phyloP scores from a whole-genome alignment of 2,329 filamentous ascomycete genomes.

The Cryphonectria carpinicola region DNA sequence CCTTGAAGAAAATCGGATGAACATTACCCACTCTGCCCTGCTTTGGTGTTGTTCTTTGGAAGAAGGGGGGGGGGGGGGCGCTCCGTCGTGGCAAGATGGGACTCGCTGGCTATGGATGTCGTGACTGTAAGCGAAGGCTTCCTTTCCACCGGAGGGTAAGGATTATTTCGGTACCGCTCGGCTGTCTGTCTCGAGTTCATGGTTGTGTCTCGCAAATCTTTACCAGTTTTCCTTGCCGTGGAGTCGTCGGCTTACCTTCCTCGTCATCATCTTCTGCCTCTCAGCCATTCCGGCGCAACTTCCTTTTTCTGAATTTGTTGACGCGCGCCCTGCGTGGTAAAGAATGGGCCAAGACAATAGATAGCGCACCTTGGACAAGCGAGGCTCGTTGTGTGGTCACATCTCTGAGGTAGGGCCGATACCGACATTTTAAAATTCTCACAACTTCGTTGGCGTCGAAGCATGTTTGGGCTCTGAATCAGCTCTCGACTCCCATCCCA shows the following conservation, averaged over 20 bases:
- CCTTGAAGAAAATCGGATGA: background rate
- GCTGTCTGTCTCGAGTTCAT: background rate
- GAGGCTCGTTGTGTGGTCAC: background rate
- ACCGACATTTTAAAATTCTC: background rate
- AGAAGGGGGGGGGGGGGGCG: background rate
- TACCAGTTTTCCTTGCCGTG: background rate
- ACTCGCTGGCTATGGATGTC: background rate
- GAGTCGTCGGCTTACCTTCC: background rate
- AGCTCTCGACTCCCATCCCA: background rate
- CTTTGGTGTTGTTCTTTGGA: background rate
- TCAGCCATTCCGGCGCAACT: background rate
- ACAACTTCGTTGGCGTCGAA: background rate
- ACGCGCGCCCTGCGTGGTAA: background rate
- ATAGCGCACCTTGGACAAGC: background rate
- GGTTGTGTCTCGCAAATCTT: background rate
- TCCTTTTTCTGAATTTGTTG: background rate
- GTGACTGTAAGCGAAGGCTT: background rate
- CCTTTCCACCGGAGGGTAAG: background rate
- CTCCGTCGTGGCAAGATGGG: background rate
- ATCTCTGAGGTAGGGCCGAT: background rate
- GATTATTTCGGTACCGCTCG: background rate
- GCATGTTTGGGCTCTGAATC: background rate
- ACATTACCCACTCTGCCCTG: background rate
- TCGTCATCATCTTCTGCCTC: background rate
- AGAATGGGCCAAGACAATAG: background rate